Base-by-base conservation (phyloP, 495 filamentous ascomycete genomes). In the Hyphodiscus hymeniophilus region DNA sequence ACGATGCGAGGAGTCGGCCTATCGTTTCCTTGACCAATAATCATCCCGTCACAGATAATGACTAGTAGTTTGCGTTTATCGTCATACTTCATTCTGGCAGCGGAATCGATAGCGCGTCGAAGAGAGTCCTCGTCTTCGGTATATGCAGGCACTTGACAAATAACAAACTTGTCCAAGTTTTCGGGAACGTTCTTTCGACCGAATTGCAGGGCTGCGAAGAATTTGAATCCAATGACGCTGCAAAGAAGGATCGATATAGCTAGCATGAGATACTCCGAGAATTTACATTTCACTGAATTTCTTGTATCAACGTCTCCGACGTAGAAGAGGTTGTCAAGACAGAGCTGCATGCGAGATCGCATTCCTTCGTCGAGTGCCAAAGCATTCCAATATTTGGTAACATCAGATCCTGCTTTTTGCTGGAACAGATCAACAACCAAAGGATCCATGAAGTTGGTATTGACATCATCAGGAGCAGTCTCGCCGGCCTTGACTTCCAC, bases 71-170 rank as follows among this genome's bases (percentile, higher is more conserved):
- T 99, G 55, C 92, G 85, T 68, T 97, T 97, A 66, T 99, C 90
- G 59, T 99, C 92, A 63, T 99, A 99, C 45, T 78, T 76, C 89
- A 99, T 95, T 50, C 89, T 79, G 16, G 92, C 89, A 52, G 89
- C 86, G 1, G 92, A 97, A 64, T 99, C 92, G 59, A 99, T 92
- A 51, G 91, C 94, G 69, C 89, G 89, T 47, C 92, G 85, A 10
- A 99, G 74, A 24, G 91, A 95, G 1, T 99, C 92, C 65, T 99
- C 92, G 58, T 95, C 92, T 70, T 99, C 92, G 2, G 92, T 99
- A 64, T 99, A 99, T 10, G 85, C 92, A 2, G 92, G 92, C 28
- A 99, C 89, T 65, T 95, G 94, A 63, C 87, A 94, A 64, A 99
- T 97, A 60, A 99, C 71, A 62, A 99, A 99, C 63, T 97, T 97